These are phyloP conservation scores for Coemansia sp. DNA, from an alignment of 192 early-diverging fungal species.

Conservation along the genomic window DNA sequence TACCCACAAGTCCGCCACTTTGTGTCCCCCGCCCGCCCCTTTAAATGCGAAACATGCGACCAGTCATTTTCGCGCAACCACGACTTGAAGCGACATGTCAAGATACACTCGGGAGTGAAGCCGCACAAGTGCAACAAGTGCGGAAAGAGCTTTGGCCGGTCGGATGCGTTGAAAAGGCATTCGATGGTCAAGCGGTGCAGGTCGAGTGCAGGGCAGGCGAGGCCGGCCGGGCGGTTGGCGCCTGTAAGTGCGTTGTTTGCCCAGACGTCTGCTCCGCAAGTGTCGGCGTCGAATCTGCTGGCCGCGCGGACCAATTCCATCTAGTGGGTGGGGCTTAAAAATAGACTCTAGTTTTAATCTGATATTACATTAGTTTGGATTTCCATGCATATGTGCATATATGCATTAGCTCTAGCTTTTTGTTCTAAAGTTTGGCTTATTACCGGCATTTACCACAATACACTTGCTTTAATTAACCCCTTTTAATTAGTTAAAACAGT, in stretches of 20 bases:
- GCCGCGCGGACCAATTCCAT: slow-evolving; percentile 47
- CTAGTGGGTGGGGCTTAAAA: slow-evolving; percentile 9
- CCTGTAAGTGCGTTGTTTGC: slow-evolving; percentile 42
- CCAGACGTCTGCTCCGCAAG: slow-evolving; percentile 31
- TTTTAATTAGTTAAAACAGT: background rate
- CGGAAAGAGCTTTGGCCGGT: slow-evolving; percentile 71
- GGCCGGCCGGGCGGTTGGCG: slow-evolving; percentile 21
- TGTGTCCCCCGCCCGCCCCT: slow-evolving; percentile 55
- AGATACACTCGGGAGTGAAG: slow-evolving; percentile 74
- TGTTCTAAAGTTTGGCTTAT: too few species aligned
- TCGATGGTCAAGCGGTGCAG: slow-evolving; percentile 64
- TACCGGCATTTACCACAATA: background rate
- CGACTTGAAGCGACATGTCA: slow-evolving; percentile 73
- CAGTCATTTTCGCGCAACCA: slow-evolving; percentile 71
- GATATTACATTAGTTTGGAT: too few species aligned
- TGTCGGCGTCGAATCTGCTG: slow-evolving; percentile 45
- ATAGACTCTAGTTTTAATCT: slow-evolving; percentile 1
- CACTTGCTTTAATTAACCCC: background rate
- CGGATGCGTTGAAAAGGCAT: slow-evolving; percentile 72
- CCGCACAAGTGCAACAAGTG: slow-evolving; percentile 74
- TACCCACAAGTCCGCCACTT: slow-evolving; percentile 54
- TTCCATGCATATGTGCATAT: too few species aligned
- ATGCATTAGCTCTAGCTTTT: too few species aligned
- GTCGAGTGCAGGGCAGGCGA: slow-evolving; percentile 5
- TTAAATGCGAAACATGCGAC: slow-evolving; percentile 58